These are phyloP conservation scores for Metschnikowia similis DNA, from an alignment of 805 yeast species.

Conservation along the genomic window DNA sequence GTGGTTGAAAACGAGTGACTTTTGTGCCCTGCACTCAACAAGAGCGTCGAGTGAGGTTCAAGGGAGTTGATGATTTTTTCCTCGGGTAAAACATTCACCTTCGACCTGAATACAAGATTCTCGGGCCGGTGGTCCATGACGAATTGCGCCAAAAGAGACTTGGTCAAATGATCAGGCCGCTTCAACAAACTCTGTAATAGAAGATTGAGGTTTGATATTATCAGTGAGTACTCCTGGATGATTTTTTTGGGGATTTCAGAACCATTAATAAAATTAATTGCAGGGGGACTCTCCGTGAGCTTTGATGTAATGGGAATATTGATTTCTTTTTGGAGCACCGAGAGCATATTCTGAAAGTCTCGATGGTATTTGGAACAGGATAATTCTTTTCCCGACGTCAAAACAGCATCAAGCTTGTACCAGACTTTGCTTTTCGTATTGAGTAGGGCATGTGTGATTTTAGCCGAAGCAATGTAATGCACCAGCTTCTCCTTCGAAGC, in stretches of 20 bases:
- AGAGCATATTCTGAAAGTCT: slow-evolving; percentile 35
- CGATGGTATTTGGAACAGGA: slow-evolving; percentile 31
- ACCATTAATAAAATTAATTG: background rate
- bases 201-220: background rate
- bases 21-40: background rate
- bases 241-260: background rate
- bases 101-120: background rate
- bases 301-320: background rate
- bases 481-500: background rate
- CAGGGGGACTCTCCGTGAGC: background rate
- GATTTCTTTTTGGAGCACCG: slow-evolving; percentile 1
- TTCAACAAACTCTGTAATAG: background rate
- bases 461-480: slow-evolving; percentile 12
- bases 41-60: background rate
- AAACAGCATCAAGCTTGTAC: slow-evolving; percentile 30
- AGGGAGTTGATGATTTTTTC: background rate
- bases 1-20: slow-evolving; percentile 7
- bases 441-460: slow-evolving; percentile 27
- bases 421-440: slow-evolving; percentile 23
- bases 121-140: background rate
- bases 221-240: background rate
- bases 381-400: slow-evolving; percentile 17
- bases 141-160: slow-evolving; percentile 1
- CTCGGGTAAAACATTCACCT: background rate
- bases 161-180: background rate